Conservation (phyloP, 2,329 filamentous ascomycete genomes). For the Malbranchea cinnamomea region DNA sequence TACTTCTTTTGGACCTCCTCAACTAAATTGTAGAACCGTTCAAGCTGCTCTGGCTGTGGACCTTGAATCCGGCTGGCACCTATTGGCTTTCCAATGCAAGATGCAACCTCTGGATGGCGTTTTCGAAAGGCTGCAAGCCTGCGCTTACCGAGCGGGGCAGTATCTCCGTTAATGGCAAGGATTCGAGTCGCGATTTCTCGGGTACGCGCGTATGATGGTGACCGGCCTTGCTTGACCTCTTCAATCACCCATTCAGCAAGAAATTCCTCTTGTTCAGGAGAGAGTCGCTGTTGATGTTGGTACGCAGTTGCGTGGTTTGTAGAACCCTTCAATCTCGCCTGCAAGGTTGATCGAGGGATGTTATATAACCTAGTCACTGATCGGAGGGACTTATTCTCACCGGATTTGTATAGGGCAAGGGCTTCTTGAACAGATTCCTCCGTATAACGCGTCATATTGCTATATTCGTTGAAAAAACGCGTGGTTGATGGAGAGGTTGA, state of each 20-base stretch:
- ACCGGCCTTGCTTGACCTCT: not conserved
- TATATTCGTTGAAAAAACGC: no score
- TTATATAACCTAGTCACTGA: not conserved
- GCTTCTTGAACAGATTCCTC: not conserved
- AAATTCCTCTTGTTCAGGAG: not conserved
- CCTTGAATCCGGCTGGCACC: not conserved
- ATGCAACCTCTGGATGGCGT: not conserved
- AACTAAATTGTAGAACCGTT: not conserved
- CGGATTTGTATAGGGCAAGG: not conserved
- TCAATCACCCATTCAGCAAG: slow-evolving; percentile 1
- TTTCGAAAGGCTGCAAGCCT: not conserved
- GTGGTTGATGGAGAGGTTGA: no score
- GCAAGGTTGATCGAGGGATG: no score
- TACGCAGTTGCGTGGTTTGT: not conserved
- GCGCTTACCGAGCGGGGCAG: not conserved
- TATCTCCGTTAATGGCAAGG: not conserved
- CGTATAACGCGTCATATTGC: no score
- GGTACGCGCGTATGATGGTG: not conserved
- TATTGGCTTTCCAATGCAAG: not conserved
- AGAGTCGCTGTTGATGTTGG: not conserved
- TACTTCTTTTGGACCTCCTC: slow-evolving; percentile 1
- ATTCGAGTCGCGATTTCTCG: not conserved
- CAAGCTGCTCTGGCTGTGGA: not conserved
- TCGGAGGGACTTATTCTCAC: not conserved
- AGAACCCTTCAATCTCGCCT: no score